Percentiles rank a stretch among this genome's conserved stretches.
These are phyloP conservation scores for Chlorella sp. DNA, from an alignment of 139 green algal species.

Conservation along the genomic window DNA sequence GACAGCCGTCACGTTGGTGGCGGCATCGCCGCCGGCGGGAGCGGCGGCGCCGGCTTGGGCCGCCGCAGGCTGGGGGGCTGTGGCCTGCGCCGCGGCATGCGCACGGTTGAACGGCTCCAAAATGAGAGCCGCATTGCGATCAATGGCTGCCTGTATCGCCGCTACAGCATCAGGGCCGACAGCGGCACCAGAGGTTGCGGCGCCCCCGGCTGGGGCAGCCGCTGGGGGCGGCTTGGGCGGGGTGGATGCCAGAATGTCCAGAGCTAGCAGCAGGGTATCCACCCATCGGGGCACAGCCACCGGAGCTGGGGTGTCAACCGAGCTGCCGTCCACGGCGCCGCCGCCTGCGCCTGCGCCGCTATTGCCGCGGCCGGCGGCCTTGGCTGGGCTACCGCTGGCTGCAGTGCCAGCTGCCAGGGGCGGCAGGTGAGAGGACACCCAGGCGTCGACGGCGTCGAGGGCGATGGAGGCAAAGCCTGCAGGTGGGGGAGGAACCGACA, in stretches of 20 bases:
- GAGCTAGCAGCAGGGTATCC: conserved; percentile 76
- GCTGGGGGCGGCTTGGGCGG: conserved; percentile 25
- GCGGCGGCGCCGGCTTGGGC: not conserved
- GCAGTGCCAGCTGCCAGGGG: conserved; percentile 10
- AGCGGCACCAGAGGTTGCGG: not conserved
- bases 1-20: not conserved
- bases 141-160: not conserved
- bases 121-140: not conserved
- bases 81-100: not conserved
- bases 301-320: not conserved
- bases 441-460: conserved; percentile 71
- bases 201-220: not conserved
- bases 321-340: not conserved
- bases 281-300: conserved; percentile 80
- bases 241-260: conserved; percentile 69
- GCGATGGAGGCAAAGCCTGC: conserved; percentile 39
- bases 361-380: not conserved
- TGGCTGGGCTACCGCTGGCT: not conserved
- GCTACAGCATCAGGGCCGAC: not conserved
- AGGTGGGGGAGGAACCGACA: not conserved
- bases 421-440: conserved; percentile 51
- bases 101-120: too few species aligned
- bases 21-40: not conserved
- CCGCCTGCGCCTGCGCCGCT: not conserved
- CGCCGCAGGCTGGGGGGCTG: not conserved